Percentiles rank a stretch among this genome's conserved stretches.
These are phyloP conservation scores for Selaginella tamariscina DNA, from an alignment of 75 land plant genomes.

Conservation along the genomic window DNA sequence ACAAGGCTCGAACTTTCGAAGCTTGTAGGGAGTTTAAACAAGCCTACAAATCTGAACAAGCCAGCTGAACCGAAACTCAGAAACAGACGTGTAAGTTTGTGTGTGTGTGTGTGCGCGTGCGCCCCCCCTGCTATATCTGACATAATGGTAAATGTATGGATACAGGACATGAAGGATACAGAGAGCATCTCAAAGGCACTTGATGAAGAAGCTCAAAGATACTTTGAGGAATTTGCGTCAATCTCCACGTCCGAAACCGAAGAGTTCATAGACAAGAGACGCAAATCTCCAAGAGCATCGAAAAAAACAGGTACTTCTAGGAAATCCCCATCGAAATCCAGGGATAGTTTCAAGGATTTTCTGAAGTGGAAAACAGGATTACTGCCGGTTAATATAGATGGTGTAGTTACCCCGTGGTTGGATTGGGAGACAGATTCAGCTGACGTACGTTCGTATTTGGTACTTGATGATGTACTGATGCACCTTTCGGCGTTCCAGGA, in stretches of 20 bases:
- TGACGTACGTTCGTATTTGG: neutral
- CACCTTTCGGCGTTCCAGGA: neutral
- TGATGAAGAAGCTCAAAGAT: neutral
- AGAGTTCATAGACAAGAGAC: conserved; percentile 20
- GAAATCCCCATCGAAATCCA: no score
- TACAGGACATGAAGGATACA: neutral
- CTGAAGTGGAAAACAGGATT: neutral
- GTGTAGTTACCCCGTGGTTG: neutral
- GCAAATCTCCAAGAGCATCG: neutral
- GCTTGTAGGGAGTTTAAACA: neutral
- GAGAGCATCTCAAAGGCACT: neutral
- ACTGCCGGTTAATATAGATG: neutral
- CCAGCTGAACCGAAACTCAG: neutral
- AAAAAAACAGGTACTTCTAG: neutral
- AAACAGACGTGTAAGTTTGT: no score
- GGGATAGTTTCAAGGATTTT: no score
- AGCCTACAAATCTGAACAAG: neutral
- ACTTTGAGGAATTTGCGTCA: neutral
- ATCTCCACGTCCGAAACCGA: conserved; percentile 46
- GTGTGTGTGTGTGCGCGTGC: no score
- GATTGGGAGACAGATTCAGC: neutral
- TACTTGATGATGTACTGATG: neutral
- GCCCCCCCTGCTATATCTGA: no score
- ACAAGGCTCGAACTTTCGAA: neutral
- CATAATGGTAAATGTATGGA: neutral